phyloP scores from a whole-genome alignment of 768 basidiomycete genomes.

The Auricularia auricula-judae region DNA sequence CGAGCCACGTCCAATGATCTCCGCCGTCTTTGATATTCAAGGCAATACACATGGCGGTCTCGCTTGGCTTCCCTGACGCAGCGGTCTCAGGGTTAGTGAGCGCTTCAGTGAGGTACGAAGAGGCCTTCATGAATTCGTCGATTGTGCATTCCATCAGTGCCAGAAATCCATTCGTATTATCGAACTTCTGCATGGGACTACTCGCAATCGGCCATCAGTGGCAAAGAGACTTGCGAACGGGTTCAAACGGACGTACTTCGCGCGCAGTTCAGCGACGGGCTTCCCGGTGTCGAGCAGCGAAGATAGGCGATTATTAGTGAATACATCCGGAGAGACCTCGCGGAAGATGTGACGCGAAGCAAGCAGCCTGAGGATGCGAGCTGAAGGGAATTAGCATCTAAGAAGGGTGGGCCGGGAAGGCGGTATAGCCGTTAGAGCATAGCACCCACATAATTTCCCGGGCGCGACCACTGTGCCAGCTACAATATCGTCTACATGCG shows the following conservation, averaged over 20 bases:
- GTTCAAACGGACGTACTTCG: background rate
- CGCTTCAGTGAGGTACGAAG: slow-evolving; percentile 13
- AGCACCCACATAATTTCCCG: slow-evolving; percentile 23
- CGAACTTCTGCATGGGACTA: slow-evolving; percentile 53
- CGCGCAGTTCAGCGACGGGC: background rate
- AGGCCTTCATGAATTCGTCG: slow-evolving; percentile 43
- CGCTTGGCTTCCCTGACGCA: slow-evolving; percentile 9
- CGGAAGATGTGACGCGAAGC: slow-evolving; percentile 18
- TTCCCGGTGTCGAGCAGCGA: slow-evolving; percentile 13
- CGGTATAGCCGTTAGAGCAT: background rate
- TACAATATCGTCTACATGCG: slow-evolving; percentile 29
- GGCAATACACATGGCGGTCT: slow-evolving; percentile 15
- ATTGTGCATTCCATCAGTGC: slow-evolving; percentile 66
- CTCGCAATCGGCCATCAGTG: slow-evolving; percentile 19
- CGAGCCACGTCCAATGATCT: slow-evolving; percentile 15
- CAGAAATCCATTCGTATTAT: slow-evolving; percentile 46
- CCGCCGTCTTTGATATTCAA: slow-evolving; percentile 8
- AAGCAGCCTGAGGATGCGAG: slow-evolving; percentile 18
- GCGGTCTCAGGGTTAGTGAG: slow-evolving; percentile 10
- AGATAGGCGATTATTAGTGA: slow-evolving; percentile 17
- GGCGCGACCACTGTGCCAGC: slow-evolving; percentile 20
- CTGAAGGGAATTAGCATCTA: slow-evolving; percentile 4
- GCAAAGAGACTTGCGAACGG: too few species aligned
- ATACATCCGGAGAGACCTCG: slow-evolving; percentile 21
- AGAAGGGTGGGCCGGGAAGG: background rate